Percentiles rank a stretch among this genome's conserved stretches.
Conservation (phyloP, 176 grass and related monocot species). For the Saccharum officinarum region DNA sequence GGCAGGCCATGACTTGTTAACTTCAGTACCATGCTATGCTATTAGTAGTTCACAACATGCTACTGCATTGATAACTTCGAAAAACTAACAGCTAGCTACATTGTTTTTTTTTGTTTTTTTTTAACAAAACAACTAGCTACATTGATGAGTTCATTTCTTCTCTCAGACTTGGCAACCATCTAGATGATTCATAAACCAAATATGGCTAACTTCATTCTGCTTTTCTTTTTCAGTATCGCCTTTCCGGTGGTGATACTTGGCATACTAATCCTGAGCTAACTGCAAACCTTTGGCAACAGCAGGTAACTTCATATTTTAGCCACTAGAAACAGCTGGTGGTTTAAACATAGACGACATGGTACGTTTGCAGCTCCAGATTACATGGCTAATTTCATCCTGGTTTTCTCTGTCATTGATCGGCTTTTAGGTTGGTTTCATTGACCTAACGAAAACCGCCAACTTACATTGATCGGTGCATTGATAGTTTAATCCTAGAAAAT, state of each 20-base stretch:
- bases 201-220: conserved; percentile 37
- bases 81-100: neutral
- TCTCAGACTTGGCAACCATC: conserved; percentile 24
- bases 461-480: conserved; percentile 26
- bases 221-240: conserved; percentile 39
- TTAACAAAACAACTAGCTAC: neutral
- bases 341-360: conserved; percentile 37
- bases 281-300: conserved; percentile 36
- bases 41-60: neutral
- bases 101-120: neutral
- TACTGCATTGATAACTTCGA: conserved; percentile 14
- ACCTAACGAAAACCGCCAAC: conserved; percentile 34
- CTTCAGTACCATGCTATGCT: neutral
- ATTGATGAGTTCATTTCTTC: conserved; percentile 11
- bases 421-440: conserved; percentile 50
- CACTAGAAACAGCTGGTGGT: conserved; percentile 41
- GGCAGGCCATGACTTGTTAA: neutral
- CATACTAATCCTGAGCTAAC: conserved; percentile 33
- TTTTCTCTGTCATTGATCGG: conserved; percentile 39
- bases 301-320: conserved; percentile 37
- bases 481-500: conserved; percentile 44
- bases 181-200: conserved; percentile 30
- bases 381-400: conserved; percentile 40
- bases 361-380: conserved; percentile 27
- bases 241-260: conserved; percentile 48